Evolutionary conservation across 2,329 filamentous ascomycete genomes (phyloP).

Genomic region (Neofusicoccum sp.): DNA sequence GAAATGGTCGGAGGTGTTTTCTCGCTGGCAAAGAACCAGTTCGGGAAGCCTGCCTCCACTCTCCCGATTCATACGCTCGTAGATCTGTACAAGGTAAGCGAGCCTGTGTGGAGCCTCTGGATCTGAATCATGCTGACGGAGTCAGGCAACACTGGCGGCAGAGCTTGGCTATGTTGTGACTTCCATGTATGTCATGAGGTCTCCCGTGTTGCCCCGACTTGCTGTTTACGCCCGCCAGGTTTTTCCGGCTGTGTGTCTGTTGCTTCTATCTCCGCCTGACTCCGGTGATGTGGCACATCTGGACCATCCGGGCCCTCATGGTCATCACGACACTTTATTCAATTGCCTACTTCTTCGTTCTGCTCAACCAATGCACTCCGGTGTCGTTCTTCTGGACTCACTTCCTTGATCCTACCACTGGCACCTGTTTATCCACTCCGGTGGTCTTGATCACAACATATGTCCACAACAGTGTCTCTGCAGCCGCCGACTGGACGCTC

Average conservation of each 20-base stretch:
- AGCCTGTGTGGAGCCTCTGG: too few species aligned
- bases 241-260: slow-evolving; percentile 10
- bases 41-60: neutral
- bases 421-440: neutral
- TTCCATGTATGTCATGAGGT: neutral
- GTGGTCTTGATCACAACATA: slow-evolving; percentile 5
- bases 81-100: neutral
- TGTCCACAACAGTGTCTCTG: slow-evolving; percentile 4
- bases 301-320: slow-evolving; percentile 1
- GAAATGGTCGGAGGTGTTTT: slow-evolving; percentile 3
- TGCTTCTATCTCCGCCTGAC: slow-evolving; percentile 16
- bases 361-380: slow-evolving; percentile 7
- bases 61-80: neutral
- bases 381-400: slow-evolving; percentile 12
- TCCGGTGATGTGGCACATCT: slow-evolving; percentile 9
- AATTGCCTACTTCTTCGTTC: slow-evolving; percentile 12
- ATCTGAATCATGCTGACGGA: neutral
- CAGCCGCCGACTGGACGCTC: neutral
- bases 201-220: neutral
- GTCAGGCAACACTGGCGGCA: neutral
- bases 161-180: slow-evolving; percentile 5
- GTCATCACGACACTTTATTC: slow-evolving; percentile 3
- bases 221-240: neutral
- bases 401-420: neutral
- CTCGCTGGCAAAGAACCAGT: neutral